Base-by-base conservation (phyloP, 1,139 yeast genomes). In the Wickerhamomyces sp. region DNA sequence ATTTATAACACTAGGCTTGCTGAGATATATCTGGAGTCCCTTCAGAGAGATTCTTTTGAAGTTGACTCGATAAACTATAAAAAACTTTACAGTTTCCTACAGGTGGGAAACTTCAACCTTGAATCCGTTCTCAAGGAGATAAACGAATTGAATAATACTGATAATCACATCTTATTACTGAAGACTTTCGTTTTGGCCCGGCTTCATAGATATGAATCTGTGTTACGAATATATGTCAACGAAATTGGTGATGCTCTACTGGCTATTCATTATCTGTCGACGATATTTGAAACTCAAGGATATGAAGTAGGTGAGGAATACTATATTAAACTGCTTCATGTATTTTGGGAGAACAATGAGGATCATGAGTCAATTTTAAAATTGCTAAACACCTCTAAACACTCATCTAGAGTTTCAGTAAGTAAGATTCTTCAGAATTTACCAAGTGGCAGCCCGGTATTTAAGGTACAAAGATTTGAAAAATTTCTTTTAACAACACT, bases 231-330 rank as follows among this genome's bases (percentile, higher is more conserved):
- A 2, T 68, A 80, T 33, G 78, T 76, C 40, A 70, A 72, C 41
- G 78, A 80, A 31, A 60, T 88, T 35, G 63, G 74, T 13, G 84
- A 83, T 53, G 70, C 76, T 41, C 64, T 64, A 19, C 66, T 68
- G 15, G 85, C 95, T 0, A 72, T 83, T 46, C 60, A 65, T 35
- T 81, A 86, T 55, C 79, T 94, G 49, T 60, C 76, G 1, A 71
- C 70, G 5, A 61, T 83, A 1, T 78, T 72, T 45, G 54, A 71
- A 0, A 56, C 60, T 13, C 65, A 70, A 36, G 46, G 58, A n/a
- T 49, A 16, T 7, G 7, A 45, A 1, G 47, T 53, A 3, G 87
- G 87, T 0, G 41, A 46, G 16, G 40, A 54, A 7, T 54, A 59
- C 1, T 52, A 67, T 35, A 56, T 65, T 15, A 52, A 48, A 3